phyloP scores from a whole-genome alignment of 352 stramenopile species.

The Phytophthora sp. region DNA sequence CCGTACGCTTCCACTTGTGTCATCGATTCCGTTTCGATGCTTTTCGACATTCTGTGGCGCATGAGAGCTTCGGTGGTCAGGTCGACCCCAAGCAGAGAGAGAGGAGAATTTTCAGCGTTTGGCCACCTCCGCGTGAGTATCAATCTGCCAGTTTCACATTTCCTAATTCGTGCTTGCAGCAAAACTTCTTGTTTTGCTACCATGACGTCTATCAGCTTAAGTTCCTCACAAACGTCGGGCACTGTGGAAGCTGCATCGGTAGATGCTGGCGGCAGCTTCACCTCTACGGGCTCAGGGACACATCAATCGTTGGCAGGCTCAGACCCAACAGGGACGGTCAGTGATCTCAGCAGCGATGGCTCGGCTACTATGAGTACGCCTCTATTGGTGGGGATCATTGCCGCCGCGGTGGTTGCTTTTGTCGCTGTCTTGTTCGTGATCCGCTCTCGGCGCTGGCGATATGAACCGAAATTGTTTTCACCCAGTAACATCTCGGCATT shows the following conservation, averaged over 20 bases:
- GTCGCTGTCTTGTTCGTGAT: slow-evolving; percentile 23
- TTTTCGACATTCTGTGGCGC: slow-evolving; percentile 23
- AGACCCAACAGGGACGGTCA: slow-evolving; percentile 1
- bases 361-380: slow-evolving; percentile 5
- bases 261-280: slow-evolving; percentile 3
- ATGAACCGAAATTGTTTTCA: slow-evolving; percentile 17
- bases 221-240: background rate
- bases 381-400: slow-evolving; percentile 19
- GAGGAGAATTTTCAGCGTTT: background rate
- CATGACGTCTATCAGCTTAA: slow-evolving; percentile 24
- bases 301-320: slow-evolving; percentile 6
- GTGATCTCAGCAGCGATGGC: background rate
- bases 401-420: slow-evolving; percentile 13
- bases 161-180: slow-evolving; percentile 19
- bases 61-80: background rate
- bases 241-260: background rate
- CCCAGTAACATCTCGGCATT: slow-evolving; percentile 23
- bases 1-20: slow-evolving; percentile 19
- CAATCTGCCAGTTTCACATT: slow-evolving; percentile 15
- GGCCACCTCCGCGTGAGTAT: background rate
- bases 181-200: background rate
- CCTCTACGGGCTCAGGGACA: background rate
- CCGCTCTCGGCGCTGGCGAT: slow-evolving; percentile 6
- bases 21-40: slow-evolving; percentile 17
- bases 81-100: background rate